Base-by-base conservation (phyloP, 2,329 filamentous ascomycete genomes). In the Exophiala sideris region DNA sequence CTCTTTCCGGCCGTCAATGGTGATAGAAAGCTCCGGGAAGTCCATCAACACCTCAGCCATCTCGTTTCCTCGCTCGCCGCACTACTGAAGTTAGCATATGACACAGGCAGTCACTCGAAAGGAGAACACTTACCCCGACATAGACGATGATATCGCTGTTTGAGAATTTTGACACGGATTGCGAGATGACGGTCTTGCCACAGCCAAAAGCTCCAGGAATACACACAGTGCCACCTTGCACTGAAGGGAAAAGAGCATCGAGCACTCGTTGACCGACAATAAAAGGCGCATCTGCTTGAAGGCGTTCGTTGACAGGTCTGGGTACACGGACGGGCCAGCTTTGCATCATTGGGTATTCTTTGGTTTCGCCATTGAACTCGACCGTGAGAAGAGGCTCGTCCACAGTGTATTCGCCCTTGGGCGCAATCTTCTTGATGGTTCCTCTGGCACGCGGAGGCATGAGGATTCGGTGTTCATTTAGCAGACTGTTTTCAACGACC, bases 1-100 rank as follows among this genome's bases (percentile, higher is more conserved):
- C 73, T 99, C 94, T 76, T 92, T 87, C 70, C 92, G 90, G 66
- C 94, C 94, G 40, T 96, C 87, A 65, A 97, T 85, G 14, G 95
- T 87, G 69, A 99, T 99, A 45, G 89, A 88, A 62, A 99, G 88
- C 82, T 97, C 91, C 56, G 94, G 94, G 81, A 99, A 99, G 76
- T 99, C 94, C 88, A 96, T 97, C 82, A 99, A 82, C 65, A 99
- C 94, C 82, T 99, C 94, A 61, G 94, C 94, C 94, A 99, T 99
- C 76, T 99, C 94, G 71, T 99, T 99, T 64, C 94, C 94, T 66
- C 94, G 88, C 77, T 99, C 94, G 65, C 91, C 89, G 64, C 33
- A 29, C 35, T 49, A 29, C n/a, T 8, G 78, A 44, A n/a, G 8
- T 49, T 34, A 49, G 47, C 20, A 52, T 14, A 36, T 21, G 7